Percentiles rank a stretch among this genome's conserved stretches.
Conservation (phyloP, 1,284 basidiomycete genomes). For the Pisolithus thermaeus region DNA sequence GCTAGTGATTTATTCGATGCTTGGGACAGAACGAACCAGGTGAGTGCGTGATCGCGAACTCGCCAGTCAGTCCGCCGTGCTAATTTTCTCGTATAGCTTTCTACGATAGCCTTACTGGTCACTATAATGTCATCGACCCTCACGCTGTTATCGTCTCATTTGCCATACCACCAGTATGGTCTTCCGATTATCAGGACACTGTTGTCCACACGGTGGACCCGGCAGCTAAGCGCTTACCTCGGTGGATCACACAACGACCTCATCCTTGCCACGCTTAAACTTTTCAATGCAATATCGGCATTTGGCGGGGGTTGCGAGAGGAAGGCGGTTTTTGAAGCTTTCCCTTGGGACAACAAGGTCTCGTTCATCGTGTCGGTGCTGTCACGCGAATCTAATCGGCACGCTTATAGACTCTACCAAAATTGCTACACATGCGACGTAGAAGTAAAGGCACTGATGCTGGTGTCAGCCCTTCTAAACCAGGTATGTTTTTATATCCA, state of each 20-base stretch:
- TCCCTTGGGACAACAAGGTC: constrained; percentile 76
- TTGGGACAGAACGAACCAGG: constrained; percentile 51
- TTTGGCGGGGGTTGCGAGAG: constrained; percentile 63
- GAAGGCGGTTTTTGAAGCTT: constrained; percentile 53
- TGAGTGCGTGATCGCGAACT: constrained; percentile 24
- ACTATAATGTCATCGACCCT: constrained; percentile 54
- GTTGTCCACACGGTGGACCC: constrained; percentile 47
- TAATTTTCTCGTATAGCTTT: constrained; percentile 26
- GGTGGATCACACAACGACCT: constrained; percentile 56
- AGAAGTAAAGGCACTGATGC: constrained; percentile 40
- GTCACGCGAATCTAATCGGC: not conserved
- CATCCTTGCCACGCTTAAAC: constrained; percentile 56
- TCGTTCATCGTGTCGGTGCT: not conserved
- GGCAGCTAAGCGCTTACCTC: constrained; percentile 54
- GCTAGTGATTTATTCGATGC: constrained; percentile 56
- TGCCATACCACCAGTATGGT: constrained; percentile 56
- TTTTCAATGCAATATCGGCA: constrained; percentile 52
- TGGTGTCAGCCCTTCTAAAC: constrained; percentile 42
- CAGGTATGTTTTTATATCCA: constrained; percentile 39
- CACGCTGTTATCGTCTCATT: constrained; percentile 56
- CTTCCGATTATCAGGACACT: constrained; percentile 54
- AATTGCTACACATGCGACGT: constrained; percentile 64
- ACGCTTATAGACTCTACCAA: constrained; percentile 49
- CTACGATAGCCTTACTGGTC: constrained; percentile 39
- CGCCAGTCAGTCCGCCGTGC: not conserved